Base-by-base conservation (phyloP, 768 basidiomycete species). In the Lactarius akahatsu region DNA sequence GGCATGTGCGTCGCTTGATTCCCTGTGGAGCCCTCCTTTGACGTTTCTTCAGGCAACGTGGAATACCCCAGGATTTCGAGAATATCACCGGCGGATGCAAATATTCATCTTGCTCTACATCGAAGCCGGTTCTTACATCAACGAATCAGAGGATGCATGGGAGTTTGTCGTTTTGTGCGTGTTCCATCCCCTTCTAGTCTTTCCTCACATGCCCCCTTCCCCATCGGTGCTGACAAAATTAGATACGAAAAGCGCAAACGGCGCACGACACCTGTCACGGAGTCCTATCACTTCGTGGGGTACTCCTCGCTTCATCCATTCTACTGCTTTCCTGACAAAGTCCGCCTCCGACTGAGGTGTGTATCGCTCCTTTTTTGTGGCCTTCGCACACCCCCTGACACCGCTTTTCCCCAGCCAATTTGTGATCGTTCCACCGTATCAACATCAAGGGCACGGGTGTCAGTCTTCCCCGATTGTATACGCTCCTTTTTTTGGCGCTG, bases 271-370 rank as follows among this genome's bases (percentile, higher is more conserved):
- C 80, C 84, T 8, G 77, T 82, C 67, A 80, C 81, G 3, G 70
- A 78, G 16, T 85, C 88, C 6, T 96, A 97, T 76, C 96, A 98
- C 78, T 97, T 98, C 71, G 83, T 90, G 57, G 96, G 96, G 11
- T 99, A 96, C 76, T 91, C 94, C 4, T 94, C 95, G 1, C 81
- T 98, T 45, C 98, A 96, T 75, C 91, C 92, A 20, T 99, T 99
- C 78, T 97, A 94, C 79, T 91, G 89, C 76, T 98, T 90, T 78
- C 97, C 97, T 5, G 96, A 97, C 73, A 90, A 83, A 73, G 86
- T 91, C 64, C 86, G 97, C 36, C 73, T 98, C 75, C 84, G 97
- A 69, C 78, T 98, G 63, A 95, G 94, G 92, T 92, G 63, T 59
- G 82, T 70, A 6, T 18, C 1, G 30, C 61, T 30, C 26, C 8